phyloP scores from a whole-genome alignment of 1,284 basidiomycete genomes.

The Ganoderma boninense region DNA sequence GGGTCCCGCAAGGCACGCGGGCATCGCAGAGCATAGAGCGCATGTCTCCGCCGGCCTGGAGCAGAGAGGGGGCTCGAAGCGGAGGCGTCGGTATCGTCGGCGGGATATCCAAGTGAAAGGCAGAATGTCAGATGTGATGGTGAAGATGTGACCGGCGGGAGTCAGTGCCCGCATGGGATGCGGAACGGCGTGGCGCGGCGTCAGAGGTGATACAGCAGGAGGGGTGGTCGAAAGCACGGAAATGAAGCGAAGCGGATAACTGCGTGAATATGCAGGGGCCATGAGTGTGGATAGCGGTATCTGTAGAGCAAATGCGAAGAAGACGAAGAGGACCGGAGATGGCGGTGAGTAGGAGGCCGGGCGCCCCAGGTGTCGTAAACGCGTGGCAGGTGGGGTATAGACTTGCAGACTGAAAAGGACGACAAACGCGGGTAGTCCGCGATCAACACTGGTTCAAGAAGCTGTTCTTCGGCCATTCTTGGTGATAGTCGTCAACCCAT shows the following conservation, averaged over 20 bases:
- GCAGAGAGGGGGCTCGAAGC: not conserved
- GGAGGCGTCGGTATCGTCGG: constrained; percentile 1
- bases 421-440: not conserved
- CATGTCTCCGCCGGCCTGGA: not conserved
- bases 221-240: constrained; percentile 13
- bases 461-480: constrained; percentile 46
- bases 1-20: constrained; percentile 3
- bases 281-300: constrained; percentile 4
- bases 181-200: not conserved
- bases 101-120: not conserved
- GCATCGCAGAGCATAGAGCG: not conserved
- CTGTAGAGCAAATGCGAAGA: constrained; percentile 7
- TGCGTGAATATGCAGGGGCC: constrained; percentile 1
- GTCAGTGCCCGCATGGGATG: not conserved
- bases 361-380: constrained; percentile 8
- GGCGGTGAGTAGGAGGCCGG: not conserved
- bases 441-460: constrained; percentile 41
- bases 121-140: constrained; percentile 1
- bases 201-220: constrained; percentile 6
- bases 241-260: constrained; percentile 15
- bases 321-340: not conserved
- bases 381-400: constrained; percentile 6
- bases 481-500: constrained; percentile 46
- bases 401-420: not conserved
- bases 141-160: constrained; percentile 1